phyloP scores from a whole-genome alignment of 2,329 filamentous ascomycete species.

The Diaporthe sp. region DNA sequence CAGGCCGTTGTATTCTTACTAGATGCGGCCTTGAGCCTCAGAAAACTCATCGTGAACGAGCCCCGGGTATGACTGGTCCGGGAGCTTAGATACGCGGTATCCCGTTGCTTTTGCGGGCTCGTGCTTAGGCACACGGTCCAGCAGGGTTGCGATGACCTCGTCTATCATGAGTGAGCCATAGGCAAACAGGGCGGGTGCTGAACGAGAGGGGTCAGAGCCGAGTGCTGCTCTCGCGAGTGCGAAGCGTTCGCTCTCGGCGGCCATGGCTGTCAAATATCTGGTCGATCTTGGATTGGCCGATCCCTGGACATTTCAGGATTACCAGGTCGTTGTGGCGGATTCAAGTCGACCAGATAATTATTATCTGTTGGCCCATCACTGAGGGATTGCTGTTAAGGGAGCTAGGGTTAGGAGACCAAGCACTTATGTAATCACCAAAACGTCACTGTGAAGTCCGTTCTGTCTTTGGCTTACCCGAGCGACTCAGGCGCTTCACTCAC shows the following conservation, averaged over 20 bases:
- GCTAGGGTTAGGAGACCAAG: slow-evolving; percentile 7
- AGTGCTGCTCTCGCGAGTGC: slow-evolving; percentile 23
- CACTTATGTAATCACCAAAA: slow-evolving; percentile 1
- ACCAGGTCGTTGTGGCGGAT: background rate
- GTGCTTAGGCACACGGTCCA: slow-evolving; percentile 39
- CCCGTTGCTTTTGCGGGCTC: slow-evolving; percentile 28
- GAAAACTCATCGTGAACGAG: slow-evolving; percentile 36
- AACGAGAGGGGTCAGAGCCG: slow-evolving; percentile 8
- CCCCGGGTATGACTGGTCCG: slow-evolving; percentile 40
- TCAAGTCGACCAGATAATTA: background rate
- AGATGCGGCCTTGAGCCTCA: slow-evolving; percentile 36
- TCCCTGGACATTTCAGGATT: too few species aligned
- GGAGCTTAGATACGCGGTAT: slow-evolving; percentile 39
- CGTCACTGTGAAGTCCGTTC: background rate
- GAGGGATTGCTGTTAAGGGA: too few species aligned
- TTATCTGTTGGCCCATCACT: background rate
- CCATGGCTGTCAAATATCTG: background rate
- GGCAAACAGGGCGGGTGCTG: slow-evolving; percentile 37
- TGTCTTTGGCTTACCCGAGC: background rate
- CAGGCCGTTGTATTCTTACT: slow-evolving; percentile 5
- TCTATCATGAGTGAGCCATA: slow-evolving; percentile 41
- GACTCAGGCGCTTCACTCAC: background rate
- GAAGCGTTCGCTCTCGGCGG: slow-evolving; percentile 14
- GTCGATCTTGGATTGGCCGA: background rate
- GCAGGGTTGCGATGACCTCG: slow-evolving; percentile 36